Evolutionary conservation across 257 asterid genomes (phyloP), one percentile per base, ranked within the genome.

Genomic region (Jasminum sambac): DNA sequence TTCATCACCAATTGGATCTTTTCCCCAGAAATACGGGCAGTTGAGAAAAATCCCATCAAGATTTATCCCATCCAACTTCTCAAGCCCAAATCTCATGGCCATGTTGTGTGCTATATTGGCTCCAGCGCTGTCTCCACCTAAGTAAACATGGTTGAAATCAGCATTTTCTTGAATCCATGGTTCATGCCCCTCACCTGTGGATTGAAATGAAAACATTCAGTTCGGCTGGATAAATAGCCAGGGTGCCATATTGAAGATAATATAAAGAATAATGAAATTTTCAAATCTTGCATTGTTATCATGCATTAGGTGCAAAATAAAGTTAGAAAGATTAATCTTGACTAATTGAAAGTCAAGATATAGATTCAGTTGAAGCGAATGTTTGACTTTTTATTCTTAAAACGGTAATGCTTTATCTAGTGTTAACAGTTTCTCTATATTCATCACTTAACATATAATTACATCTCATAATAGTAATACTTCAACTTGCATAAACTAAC

Each of bases 91-190:
- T 39, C 67, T 30, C 1, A 63, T 63, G 43, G 43, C 67, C 24
- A 36, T 37, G 67, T 63, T 63, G 67, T 63, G 67, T 30, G 46
- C 67, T 63, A 63, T 34, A 19, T 63, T 63, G 30, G 23, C 67
- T 9, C 67, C 67, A 25, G 66, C 66, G 26, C 62, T 55, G 34
- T 55, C 62, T 21, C 62, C 62, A 9, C 62, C 34, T 3, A 55
- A 19, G 34, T 55, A 55, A 10, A 55, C 62, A 55, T 55, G 62
- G 8, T 10, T 11, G 23, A 55, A 21, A 55, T 55, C 62, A 19
- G 62, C 62, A 55, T 55, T 19, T 21, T 55, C 62, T 55, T 55
- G 62, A 21, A 55, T 55, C 62, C 62, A 55, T 21, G 13, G 34
- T 26, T 55, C 62, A 8, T 55, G 34, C 25, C 62, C 62, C 9